These are phyloP conservation scores for Suillus plorans DNA, from an alignment of 768 basidiomycete species.

Conservation along the genomic window DNA sequence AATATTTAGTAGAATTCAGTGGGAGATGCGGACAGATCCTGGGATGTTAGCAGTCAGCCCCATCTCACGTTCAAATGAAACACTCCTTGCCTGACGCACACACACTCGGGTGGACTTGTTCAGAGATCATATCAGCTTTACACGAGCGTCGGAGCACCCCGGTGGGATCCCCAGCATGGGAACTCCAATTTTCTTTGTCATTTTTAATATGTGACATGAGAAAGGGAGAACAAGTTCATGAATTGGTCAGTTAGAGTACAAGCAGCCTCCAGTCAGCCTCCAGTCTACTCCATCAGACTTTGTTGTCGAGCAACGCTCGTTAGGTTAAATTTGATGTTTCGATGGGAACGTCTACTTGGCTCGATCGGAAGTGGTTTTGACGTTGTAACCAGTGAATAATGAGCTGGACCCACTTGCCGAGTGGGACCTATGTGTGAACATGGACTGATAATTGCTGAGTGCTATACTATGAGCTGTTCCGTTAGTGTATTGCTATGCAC, in stretches of 20 bases:
- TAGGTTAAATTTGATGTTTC: not conserved
- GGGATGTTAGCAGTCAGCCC: not conserved
- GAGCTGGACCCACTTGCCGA: no score
- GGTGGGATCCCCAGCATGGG: not conserved
- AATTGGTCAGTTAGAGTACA: not conserved
- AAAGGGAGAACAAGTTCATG: not conserved
- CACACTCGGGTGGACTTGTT: not conserved
- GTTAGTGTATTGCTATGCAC: not conserved
- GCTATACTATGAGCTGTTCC: not conserved
- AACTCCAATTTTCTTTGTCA: not conserved
- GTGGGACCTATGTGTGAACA: not conserved
- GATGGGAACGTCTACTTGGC: not conserved
- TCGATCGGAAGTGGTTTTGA: not conserved
- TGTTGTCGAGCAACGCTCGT: not conserved
- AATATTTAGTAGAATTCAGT: not conserved
- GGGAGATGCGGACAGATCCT: not conserved
- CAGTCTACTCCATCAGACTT: not conserved
- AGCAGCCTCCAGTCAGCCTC: not conserved
- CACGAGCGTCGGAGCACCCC: not conserved
- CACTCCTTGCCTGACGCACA: not conserved
- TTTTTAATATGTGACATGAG: not conserved
- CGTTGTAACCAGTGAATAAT: not conserved
- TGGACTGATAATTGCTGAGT: not conserved
- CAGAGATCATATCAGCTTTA: not conserved
- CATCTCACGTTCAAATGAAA: slow-evolving; percentile 1